Base-by-base conservation (phyloP, 768 basidiomycete species). In the Cyclocybe cylindracea region DNA sequence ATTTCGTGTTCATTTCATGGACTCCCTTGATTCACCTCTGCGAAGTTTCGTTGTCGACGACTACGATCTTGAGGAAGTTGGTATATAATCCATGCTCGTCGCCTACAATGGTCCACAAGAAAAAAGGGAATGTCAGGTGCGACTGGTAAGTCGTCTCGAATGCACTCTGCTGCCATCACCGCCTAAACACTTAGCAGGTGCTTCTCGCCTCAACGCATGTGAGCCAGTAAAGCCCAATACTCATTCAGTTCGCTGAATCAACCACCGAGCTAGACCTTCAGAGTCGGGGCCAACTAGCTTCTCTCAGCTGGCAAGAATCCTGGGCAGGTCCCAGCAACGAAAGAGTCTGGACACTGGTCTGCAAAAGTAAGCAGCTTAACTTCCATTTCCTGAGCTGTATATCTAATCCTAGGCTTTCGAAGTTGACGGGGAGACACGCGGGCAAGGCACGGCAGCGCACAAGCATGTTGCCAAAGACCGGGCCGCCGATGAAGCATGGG, bases 281-380 rank as follows among this genome's bases (percentile, higher is more conserved):
- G 62, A 67, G 66, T n/a, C 67, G 63, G 37, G 69, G 71, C 10
- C 67, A 68, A 33, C 61, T 72, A 34, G 50, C 76, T 13, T 60
- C 78, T 29, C 72, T 87, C 29, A 82, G 76, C 58, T 89, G 85
- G 84, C 61, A 71, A 16, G 82, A 85, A 41, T 71, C 68, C 0
- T 62, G 58, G 5, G 65, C 64, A 8, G 85, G 84, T 0, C 71
- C 72, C 0, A 66, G 65, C 10, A 74, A 84, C 48, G 67, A 64
- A 3, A 78, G 77, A 5, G 60, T 65, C 36, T 88, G 86, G 86
- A 84, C 73, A 1, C 76, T 71, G 2, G 56, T 76, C 5, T 87
- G 85, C 66, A 86, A 83, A 74, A 77, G 87, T 85, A 55, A 58
- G 62, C 44, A 19, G 6, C 48, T 57, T 43, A 55, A 29, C 8